Evolutionary conservation across 192 early-diverging fungal genomes (phyloP), one percentile per base, ranked within the genome.

Genomic region (Backusella macrospora): DNA sequence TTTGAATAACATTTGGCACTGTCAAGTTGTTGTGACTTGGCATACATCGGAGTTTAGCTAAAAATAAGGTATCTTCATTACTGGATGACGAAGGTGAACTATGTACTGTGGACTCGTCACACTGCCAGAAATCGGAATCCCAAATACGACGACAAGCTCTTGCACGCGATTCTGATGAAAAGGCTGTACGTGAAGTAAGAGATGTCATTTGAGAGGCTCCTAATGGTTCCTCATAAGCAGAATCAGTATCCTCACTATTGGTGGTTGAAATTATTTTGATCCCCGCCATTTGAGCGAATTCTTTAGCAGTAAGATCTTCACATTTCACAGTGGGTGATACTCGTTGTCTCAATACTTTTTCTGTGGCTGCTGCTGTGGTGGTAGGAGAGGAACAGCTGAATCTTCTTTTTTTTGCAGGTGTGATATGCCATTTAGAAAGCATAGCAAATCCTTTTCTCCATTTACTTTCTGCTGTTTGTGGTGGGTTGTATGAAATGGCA

Each of bases 281-380:
- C 0, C 78, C 78, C 5, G 74, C 75, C 48, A 80, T 49, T 39
- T 76, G 73, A 45, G 78, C 78, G 26, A 80, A 80, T 73, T 80
- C 78, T 44, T 67, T 70, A n/a, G 78, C 78, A 8, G 78, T 80
- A 34, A 80, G 64, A 48, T 80, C 48, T 39, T 80, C 78, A 18
- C 73, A 80, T 66, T 80, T 66, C 12, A 65, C 65, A 34, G 45
- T 21, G 13, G 26, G 34, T 13, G 65, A 21, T 16, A 38, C 26
- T 21, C 44, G 21, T 26, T 70, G 75, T 21, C 75, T 43, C 47
- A 75, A 37, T 5, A 62, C 47, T 48, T 77, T 77, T 49, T 77
- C 75, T 21, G 69, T 72, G 10, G 70, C 70, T 38, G 75, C 75
- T 16, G 69, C 69, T 55, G 40, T 52, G 3, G 63, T 45, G 9